phyloP scores from a whole-genome alignment of 441 rosid species.

The Monsonia emarginata region DNA sequence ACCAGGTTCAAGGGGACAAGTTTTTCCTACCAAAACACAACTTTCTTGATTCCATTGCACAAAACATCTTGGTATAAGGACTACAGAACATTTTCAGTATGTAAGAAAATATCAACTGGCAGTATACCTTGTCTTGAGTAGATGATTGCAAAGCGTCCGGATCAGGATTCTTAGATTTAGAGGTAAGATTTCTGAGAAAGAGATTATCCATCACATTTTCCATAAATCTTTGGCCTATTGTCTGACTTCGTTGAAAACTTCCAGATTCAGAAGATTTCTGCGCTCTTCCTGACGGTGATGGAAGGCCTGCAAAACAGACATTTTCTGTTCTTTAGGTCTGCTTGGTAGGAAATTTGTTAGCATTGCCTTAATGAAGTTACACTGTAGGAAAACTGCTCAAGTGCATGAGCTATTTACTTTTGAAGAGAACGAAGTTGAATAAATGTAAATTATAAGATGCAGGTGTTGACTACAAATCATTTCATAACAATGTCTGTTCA shows the following conservation, averaged over 20 bases:
- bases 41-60: neutral
- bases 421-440: neutral
- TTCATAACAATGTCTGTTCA: neutral
- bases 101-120: conserved; percentile 12
- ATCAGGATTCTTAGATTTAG: conserved; percentile 51
- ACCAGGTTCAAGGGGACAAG: neutral
- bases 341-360: neutral
- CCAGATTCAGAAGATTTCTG: conserved; percentile 52
- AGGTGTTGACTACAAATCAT: conserved; percentile 9
- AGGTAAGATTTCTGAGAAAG: conserved; percentile 68
- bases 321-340: conserved; percentile 2
- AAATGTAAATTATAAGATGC: conserved; percentile 3
- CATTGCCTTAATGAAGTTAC: neutral
- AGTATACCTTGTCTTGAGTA: conserved; percentile 65
- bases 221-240: conserved; percentile 78
- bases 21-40: neutral
- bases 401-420: neutral
- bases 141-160: conserved; percentile 60
- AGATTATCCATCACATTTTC: conserved; percentile 83
- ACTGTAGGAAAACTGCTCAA: conserved; percentile 2
- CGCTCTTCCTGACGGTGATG: conserved; percentile 75
- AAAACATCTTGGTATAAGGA: neutral
- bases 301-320: conserved; percentile 44
- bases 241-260: conserved; percentile 61
- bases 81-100: neutral